Evolutionary conservation across 306 rosid species (phyloP).

Genomic region (Luffa aegyptiaca): DNA sequence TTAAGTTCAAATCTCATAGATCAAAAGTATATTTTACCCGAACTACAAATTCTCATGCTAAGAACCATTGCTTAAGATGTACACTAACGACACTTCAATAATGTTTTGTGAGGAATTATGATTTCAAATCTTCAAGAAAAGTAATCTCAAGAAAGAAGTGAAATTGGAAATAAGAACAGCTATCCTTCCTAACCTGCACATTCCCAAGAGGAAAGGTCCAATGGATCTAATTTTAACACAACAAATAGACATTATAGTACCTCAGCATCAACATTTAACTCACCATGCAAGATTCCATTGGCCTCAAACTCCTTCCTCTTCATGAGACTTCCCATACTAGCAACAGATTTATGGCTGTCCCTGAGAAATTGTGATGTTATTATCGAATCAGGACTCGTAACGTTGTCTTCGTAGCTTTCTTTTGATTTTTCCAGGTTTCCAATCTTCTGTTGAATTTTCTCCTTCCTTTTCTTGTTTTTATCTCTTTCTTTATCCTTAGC

Average conservation of each 20-base stretch:
- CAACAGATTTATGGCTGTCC: constrained; percentile 31
- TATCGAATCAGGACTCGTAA: constrained; percentile 20
- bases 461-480: constrained; percentile 53
- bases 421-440: constrained; percentile 16
- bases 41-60: background rate
- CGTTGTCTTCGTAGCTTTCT: constrained; percentile 24
- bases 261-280: constrained; percentile 31
- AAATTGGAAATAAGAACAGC: background rate
- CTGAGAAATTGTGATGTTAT: constrained; percentile 25
- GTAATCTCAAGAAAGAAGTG: background rate
- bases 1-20: background rate
- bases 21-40: background rate
- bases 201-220: constrained; percentile 19
- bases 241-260: background rate
- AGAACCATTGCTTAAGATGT: background rate
- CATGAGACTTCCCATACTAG: constrained; percentile 34
- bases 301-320: constrained; percentile 62
- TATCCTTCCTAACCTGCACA: background rate
- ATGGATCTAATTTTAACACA: constrained; percentile 1
- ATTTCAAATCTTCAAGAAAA: background rate
- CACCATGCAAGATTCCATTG: constrained; percentile 74
- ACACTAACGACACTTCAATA: background rate
- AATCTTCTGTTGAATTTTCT: constrained; percentile 33
- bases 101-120: background rate
- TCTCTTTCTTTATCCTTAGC: constrained; percentile 23